phyloP scores from a whole-genome alignment of 2,329 filamentous ascomycete genomes.

The Cadophora luteo-olivacea region DNA sequence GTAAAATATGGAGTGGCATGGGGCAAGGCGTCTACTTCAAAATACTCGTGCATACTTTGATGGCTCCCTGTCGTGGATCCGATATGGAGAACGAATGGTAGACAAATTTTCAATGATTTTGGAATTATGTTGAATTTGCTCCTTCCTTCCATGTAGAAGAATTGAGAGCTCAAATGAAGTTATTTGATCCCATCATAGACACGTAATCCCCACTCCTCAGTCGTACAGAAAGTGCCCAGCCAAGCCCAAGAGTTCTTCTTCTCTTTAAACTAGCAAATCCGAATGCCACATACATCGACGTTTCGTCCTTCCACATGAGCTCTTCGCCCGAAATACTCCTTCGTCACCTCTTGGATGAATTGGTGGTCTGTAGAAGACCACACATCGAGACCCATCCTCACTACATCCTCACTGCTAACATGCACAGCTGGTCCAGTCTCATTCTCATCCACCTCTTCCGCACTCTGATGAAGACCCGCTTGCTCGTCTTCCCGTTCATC shows the following conservation, averaged over 20 bases:
- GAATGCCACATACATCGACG: constrained; percentile 77
- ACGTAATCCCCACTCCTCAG: not conserved
- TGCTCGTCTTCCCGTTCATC: constrained; percentile 46
- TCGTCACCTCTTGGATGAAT: constrained; percentile 69
- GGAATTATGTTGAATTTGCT: not conserved
- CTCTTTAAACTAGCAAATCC: constrained; percentile 61
- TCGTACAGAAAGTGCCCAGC: not conserved
- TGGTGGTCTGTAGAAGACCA: constrained; percentile 76
- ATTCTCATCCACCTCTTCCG: constrained; percentile 43
- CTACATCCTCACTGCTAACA: constrained; percentile 69
- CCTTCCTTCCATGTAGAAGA: not conserved
- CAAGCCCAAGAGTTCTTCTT: not conserved
- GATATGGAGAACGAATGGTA: not conserved
- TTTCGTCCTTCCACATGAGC: constrained; percentile 70
- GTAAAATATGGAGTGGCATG: constrained; percentile 33
- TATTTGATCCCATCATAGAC: not conserved
- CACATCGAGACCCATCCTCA: constrained; percentile 76
- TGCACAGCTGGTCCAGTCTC: constrained; percentile 48
- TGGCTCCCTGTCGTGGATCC: not conserved
- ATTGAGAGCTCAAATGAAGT: not conserved
- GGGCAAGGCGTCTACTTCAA: constrained; percentile 31
- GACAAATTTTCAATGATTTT: constrained; percentile 15
- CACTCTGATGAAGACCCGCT: constrained; percentile 51
- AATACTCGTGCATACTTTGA: constrained; percentile 24
- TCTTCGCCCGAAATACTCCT: constrained; percentile 69